Base-by-base conservation (phyloP, 1,284 basidiomycete genomes). In the Moesziomyces sp. region DNA sequence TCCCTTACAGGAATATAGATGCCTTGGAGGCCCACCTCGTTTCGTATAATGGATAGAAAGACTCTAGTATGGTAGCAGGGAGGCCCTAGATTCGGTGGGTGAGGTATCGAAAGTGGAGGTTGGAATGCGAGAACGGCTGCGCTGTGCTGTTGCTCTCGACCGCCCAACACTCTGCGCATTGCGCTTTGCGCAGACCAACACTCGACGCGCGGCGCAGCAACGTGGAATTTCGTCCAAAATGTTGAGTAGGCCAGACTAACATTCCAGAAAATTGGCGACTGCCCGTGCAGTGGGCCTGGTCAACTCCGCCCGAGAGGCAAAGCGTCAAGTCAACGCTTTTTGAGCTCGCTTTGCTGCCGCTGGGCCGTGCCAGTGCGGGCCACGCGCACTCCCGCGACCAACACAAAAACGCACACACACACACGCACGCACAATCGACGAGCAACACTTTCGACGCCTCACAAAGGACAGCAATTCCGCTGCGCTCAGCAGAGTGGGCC, bases 401-500 rank as follows among this genome's bases (percentile, higher is more conserved):
- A 46, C 45, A 46, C 45, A 46, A 10, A 46, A 23, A 46, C 52
- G 24, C 43, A 54, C 52, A 54, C 52, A 46, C 52, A 38, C 52
- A 34, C 44, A 54, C 43, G 43, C 52, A 53, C 40, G 21, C 48
- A 16, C 28, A 34, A 21, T 13, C 28, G 21, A 35, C 48, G 13
- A 19, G 18, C 28, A 34, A 19, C 43, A 45, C 43, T 23, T 34
- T 34, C 11, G 30, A 34, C 30, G 30, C 30, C 21, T 11, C 16
- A 5, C 45, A 34, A 34, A 34, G 10, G 11, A 34, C 30, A 34
- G 30, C 30, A 34, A 34, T 34, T 34, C 30, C 30, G 30, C 30
- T 13, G 45, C 45, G 45, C 23, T 46, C 21, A 46, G 21, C 21
- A 46, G 21, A 14, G 16, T 34, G 30, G 30, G 30, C 30, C 30